Evolutionary conservation across 257 asterid species (phyloP).

Genomic region (Leonotis leonurus): DNA sequence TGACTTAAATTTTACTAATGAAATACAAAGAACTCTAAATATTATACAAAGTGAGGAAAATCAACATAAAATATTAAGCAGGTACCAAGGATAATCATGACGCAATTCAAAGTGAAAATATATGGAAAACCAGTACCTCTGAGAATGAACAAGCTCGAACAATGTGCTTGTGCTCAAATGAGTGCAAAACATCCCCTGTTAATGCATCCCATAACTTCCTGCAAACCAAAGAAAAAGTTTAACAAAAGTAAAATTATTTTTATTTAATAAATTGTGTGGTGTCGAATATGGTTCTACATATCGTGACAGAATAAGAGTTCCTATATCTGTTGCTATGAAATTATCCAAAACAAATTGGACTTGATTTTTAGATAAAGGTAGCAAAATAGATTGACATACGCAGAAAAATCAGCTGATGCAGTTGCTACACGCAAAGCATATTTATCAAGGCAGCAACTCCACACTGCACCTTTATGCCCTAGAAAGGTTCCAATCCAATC

Average conservation of each 20-base stretch:
- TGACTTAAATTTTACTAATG: neutral
- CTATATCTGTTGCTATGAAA: no score
- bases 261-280: no score
- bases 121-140: conserved; percentile 44
- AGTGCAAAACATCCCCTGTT: conserved; percentile 86
- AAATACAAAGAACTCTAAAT: neutral
- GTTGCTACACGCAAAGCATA: conserved; percentile 90
- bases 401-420: conserved; percentile 95
- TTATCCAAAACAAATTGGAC: neutral
- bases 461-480: conserved; percentile 99
- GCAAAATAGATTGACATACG: conserved; percentile 40
- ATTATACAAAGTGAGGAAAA: neutral
- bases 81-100: neutral
- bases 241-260: neutral
- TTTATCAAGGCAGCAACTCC: conserved; percentile 92
- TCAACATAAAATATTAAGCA: neutral
- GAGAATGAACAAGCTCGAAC: conserved; percentile 96
- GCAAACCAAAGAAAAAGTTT: conserved; percentile 21
- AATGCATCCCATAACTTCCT: conserved; percentile 98
- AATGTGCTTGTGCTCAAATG: conserved; percentile 96
- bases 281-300: no score
- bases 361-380: neutral
- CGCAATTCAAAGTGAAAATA: neutral
- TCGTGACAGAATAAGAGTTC: neutral
- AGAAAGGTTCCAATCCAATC: conserved; percentile 98